These are phyloP conservation scores for Ilyonectria robusta DNA, from an alignment of 2,329 filamentous ascomycete species.

Conservation along the genomic window DNA sequence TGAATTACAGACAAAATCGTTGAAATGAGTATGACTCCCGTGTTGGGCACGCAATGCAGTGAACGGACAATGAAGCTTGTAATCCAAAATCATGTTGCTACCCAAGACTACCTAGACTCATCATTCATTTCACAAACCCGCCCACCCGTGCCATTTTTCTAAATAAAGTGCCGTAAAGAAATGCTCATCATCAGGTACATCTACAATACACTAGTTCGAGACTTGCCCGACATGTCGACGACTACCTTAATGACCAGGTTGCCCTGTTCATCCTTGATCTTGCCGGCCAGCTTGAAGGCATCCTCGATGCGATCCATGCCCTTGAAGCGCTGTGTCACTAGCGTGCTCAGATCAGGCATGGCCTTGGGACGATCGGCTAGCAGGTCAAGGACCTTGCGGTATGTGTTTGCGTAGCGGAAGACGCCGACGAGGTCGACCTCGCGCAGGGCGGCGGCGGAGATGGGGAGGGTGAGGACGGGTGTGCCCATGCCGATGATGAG, in stretches of 20 bases:
- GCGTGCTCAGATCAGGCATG: conserved; percentile 75
- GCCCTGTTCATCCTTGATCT: conserved; percentile 77
- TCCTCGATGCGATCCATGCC: conserved; percentile 74
- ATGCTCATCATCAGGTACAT: not conserved
- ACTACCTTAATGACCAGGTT: conserved; percentile 84
- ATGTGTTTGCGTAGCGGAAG: conserved; percentile 83
- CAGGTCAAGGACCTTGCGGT: conserved; percentile 69
- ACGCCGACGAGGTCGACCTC: conserved; percentile 81
- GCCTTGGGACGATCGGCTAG: conserved; percentile 62
- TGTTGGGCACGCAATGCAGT: not conserved
- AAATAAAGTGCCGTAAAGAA: conserved; percentile 14
- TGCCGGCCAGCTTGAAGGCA: conserved; percentile 81
- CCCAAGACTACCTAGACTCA: conserved; percentile 16
- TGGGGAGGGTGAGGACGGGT: conserved; percentile 77
- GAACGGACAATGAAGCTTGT: not conserved
- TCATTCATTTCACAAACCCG: conserved; percentile 23
- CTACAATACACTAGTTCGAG: conserved; percentile 33
- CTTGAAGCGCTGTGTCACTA: conserved; percentile 79
- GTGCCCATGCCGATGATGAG: conserved; percentile 82
- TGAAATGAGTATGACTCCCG: not conserved
- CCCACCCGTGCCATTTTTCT: conserved; percentile 33
- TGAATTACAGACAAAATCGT: not conserved
- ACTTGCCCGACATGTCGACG: conserved; percentile 59
- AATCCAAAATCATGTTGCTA: conserved; percentile 17
- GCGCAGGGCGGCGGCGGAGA: conserved; percentile 77